A percentile compares a stretch with the other conserved stretches of the same genome.
Evolutionary conservation across 1,284 basidiomycete genomes (phyloP).

Genomic region (Dichomitus squalens): DNA sequence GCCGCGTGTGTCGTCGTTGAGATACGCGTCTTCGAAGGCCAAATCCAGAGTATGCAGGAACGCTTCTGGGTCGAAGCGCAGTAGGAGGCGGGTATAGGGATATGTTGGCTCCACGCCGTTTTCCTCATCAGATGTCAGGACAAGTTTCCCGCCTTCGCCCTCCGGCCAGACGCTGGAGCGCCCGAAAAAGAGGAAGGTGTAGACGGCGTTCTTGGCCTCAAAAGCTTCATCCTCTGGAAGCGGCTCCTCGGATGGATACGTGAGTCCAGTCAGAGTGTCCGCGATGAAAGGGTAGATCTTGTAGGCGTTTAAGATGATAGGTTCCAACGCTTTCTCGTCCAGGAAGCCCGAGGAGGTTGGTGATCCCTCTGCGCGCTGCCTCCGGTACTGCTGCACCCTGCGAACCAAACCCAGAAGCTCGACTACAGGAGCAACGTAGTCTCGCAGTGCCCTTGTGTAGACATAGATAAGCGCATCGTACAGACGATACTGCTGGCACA

Average conservation of each 20-base stretch:
- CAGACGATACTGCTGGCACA: constrained; percentile 83
- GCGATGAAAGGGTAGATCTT: constrained; percentile 94
- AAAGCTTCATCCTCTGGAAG: constrained; percentile 65
- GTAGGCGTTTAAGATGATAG: constrained; percentile 77
- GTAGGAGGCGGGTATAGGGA: constrained; percentile 85
- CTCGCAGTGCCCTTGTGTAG: constrained; percentile 85
- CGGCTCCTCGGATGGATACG: constrained; percentile 84
- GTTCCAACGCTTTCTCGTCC: constrained; percentile 53
- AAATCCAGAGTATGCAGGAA: constrained; percentile 94
- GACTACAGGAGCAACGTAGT: constrained; percentile 90
- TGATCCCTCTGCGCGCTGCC: constrained; percentile 39
- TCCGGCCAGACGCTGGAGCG: constrained; percentile 80
- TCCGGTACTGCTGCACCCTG: constrained; percentile 58
- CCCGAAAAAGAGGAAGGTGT: constrained; percentile 84
- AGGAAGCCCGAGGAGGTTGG: constrained; percentile 31
- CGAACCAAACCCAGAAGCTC: constrained; percentile 81
- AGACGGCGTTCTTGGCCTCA: constrained; percentile 73
- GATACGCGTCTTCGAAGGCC: constrained; percentile 91
- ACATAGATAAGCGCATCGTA: constrained; percentile 97
- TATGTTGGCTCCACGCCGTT: constrained; percentile 79
- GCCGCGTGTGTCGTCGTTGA: constrained; percentile 74
- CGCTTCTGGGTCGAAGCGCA: constrained; percentile 92
- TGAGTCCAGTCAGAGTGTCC: constrained; percentile 80
- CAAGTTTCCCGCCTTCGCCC: constrained; percentile 68
- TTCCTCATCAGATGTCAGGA: constrained; percentile 74